Evolutionary conservation across 352 stramenopile species (phyloP), one percentile per base, ranked within the genome.

Genomic region (Saprolegnia diclina): DNA sequence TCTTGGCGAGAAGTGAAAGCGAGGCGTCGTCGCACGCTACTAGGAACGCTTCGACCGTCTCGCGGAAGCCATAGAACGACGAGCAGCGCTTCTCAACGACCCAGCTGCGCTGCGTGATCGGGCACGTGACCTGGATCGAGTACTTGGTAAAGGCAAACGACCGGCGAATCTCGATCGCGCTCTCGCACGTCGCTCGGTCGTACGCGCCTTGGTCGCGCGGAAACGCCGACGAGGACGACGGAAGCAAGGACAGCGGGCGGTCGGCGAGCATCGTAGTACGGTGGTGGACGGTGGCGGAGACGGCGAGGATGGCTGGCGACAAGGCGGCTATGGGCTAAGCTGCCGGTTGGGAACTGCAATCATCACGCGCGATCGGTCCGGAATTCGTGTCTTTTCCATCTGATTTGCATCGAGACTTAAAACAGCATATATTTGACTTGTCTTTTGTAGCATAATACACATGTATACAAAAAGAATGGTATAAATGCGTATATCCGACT

Each of bases 101-200:
- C 52, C 52, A 59, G 24, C 11, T 26, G 16, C 52, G n/a, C 52
- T 59, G 52, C 24, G 52, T 59, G 24, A 59, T 59, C 13, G 52
- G 52, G 35, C 52, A 59, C 13, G 24, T 59, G 13, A 59, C 52
- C 19, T 59, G 24, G 35, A 59, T 59, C 13, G 52, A 59, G 52
- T 59, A 59, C 35, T 35, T 16, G 11, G 52, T 59, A 11, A 42
- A 59, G 35, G 52, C 52, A 11, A 59, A 59, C 52, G 52, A 59
- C 11, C 52, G 52, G 35, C 52, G 52, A 24, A 59, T 59, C 35
- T 59, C 52, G 35, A 59, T 59, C 24, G 52, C 52, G 3, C 4
- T 42, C 35, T 59, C 52, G 19, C 52, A 59, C 24, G 52, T 59
- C 24, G 52, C 52, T 3, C 9, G 3, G 24, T 42, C 52, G n/a